Evolutionary conservation across 306 rosid species (phyloP).

Genomic region (Pyrus bretschneideri): DNA sequence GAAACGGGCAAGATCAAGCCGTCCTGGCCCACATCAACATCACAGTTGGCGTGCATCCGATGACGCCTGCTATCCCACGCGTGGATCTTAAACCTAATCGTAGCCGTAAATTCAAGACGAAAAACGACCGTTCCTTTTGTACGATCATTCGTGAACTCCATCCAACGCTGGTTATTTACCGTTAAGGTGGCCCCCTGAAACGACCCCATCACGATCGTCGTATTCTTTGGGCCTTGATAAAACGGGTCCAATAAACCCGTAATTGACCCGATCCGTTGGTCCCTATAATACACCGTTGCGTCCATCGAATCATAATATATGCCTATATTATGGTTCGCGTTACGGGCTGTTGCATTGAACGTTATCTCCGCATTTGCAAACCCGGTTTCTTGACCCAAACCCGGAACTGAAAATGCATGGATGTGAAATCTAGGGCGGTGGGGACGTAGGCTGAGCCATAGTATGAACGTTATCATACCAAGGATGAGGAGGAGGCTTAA

Average conservation of each 20-base stretch:
- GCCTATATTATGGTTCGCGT: conserved; percentile 65
- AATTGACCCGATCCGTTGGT: conserved; percentile 46
- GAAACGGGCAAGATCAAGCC: conserved; percentile 43
- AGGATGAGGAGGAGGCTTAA: conserved; percentile 42
- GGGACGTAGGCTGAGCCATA: conserved; percentile 84
- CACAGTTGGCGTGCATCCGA: conserved; percentile 64
- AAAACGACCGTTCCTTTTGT: conserved; percentile 51
- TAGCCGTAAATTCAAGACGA: conserved; percentile 48
- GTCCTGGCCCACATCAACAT: conserved; percentile 54
- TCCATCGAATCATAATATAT: conserved; percentile 49
- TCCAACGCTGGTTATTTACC: conserved; percentile 47
- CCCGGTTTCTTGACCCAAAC: conserved; percentile 40
- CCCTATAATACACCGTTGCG: conserved; percentile 48
- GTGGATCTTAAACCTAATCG: conserved; percentile 51
- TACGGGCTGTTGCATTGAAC: conserved; percentile 53
- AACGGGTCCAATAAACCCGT: conserved; percentile 38
- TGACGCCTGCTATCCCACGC: conserved; percentile 65
- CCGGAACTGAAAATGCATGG: conserved; percentile 53
- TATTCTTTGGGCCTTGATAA: conserved; percentile 62
- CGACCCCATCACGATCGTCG: conserved; percentile 31
- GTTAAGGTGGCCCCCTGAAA: conserved; percentile 44
- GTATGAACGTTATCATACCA: conserved; percentile 56
- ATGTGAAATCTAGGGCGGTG: conserved; percentile 77
- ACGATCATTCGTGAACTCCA: conserved; percentile 53
- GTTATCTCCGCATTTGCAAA: conserved; percentile 35